A percentile compares a stretch with the other conserved stretches of the same genome.
Evolutionary conservation across 2,329 filamentous ascomycete genomes (phyloP).

Genomic region (Chaetomiaceae sp.): DNA sequence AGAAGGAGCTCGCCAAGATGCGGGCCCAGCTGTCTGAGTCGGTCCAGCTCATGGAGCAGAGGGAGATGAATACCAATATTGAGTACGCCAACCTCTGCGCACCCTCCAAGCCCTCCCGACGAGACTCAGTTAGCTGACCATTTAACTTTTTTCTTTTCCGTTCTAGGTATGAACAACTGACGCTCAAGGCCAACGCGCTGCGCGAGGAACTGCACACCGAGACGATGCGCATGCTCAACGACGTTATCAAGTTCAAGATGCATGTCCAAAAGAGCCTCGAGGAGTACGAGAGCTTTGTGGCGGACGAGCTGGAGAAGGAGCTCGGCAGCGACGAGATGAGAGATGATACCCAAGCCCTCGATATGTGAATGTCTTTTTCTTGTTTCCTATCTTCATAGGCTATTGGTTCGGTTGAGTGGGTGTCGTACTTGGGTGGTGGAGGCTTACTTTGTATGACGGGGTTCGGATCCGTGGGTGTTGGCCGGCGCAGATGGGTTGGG

Average conservation of each 20-base stretch:
- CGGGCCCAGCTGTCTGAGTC: slow-evolving; percentile 76
- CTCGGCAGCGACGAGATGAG: slow-evolving; percentile 57
- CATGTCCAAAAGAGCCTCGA: slow-evolving; percentile 90
- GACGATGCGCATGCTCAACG: slow-evolving; percentile 91
- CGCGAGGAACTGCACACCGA: slow-evolving; percentile 98
- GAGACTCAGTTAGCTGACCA: too few species aligned
- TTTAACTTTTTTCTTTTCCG: slow-evolving; percentile 8
- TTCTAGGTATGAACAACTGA: slow-evolving; percentile 82
- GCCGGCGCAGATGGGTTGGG: too few species aligned
- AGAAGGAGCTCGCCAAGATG: slow-evolving; percentile 96
- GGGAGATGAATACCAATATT: slow-evolving; percentile 94
- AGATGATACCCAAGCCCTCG: slow-evolving; percentile 50
- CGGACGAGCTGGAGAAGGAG: slow-evolving; percentile 86
- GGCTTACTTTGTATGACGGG: slow-evolving; percentile 1
- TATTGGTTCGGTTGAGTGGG: neutral
- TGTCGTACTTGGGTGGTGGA: neutral
- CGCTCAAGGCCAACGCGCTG: slow-evolving; percentile 74
- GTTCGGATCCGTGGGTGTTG: too few species aligned
- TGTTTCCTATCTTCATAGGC: neutral
- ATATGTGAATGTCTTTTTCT: slow-evolving; percentile 33
- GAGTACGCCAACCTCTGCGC: slow-evolving; percentile 60
- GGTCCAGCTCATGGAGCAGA: slow-evolving; percentile 86
- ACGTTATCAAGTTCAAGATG: slow-evolving; percentile 98
- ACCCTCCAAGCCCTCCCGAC: too few species aligned
- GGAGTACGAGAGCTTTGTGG: slow-evolving; percentile 90